phyloP scores from a whole-genome alignment of 257 asterid species.

The Jasminum sambac region DNA sequence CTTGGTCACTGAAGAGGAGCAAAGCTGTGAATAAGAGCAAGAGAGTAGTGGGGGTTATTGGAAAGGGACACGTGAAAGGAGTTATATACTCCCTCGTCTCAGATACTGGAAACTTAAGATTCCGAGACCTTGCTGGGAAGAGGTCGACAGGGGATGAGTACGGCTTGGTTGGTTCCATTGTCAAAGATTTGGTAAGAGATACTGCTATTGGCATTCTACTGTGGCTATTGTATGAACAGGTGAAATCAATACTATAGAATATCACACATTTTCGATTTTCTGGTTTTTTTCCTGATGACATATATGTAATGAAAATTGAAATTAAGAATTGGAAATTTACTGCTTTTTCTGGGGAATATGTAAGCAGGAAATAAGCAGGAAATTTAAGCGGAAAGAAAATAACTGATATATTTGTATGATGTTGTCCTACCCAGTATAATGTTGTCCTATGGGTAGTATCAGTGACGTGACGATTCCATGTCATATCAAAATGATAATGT shows the following conservation, averaged over 20 bases:
- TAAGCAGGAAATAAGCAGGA: neutral
- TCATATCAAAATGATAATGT: too few species aligned
- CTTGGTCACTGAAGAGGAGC: slow-evolving; percentile 96
- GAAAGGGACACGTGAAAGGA: slow-evolving; percentile 93
- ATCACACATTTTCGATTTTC: neutral
- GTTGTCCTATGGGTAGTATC: too few species aligned
- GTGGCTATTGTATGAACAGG: slow-evolving; percentile 69
- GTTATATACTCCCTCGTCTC: slow-evolving; percentile 74
- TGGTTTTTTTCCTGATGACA: neutral
- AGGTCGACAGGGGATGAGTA: slow-evolving; percentile 36
- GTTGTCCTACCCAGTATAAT: neutral
- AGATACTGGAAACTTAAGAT: slow-evolving; percentile 76
- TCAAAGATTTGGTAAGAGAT: slow-evolving; percentile 64
- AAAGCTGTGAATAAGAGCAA: slow-evolving; percentile 79
- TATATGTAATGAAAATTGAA: neutral
- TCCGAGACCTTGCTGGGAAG: slow-evolving; percentile 72
- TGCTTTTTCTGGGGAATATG: neutral
- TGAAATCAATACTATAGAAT: slow-evolving; percentile 32
- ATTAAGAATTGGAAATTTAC: neutral
- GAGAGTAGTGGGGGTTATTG: slow-evolving; percentile 84
- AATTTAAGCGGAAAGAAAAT: neutral
- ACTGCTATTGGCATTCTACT: slow-evolving; percentile 58
- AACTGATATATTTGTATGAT: neutral
- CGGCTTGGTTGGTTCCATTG: slow-evolving; percentile 48
- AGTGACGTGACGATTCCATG: too few species aligned